Conservation (phyloP, 371 early-diverging fungal genomes). For the Furculomyces boomerangus region DNA sequence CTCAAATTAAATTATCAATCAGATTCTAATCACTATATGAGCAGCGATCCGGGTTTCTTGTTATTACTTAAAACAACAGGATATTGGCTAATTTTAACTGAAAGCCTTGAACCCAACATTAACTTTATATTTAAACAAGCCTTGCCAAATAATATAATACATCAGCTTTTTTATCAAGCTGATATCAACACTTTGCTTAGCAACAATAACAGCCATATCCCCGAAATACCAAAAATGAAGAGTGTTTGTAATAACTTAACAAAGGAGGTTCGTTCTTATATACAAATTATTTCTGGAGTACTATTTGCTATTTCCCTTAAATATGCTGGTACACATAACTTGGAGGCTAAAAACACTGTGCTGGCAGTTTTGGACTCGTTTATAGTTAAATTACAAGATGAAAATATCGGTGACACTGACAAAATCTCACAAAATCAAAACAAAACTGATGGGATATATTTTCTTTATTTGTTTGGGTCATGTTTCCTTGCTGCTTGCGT, state of each 20-base stretch:
- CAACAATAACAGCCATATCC: neutral
- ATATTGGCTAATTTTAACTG: neutral
- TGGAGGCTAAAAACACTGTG: neutral
- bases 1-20: neutral
- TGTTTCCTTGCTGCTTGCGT: neutral
- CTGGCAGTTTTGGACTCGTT: neutral
- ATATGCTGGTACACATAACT: neutral
- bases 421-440: neutral
- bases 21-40: neutral
- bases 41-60: neutral
- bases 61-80: neutral
- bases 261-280: neutral
- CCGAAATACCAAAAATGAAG: neutral
- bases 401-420: neutral
- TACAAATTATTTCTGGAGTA: neutral
- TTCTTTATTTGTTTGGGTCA: too few species aligned
- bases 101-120: neutral
- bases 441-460: neutral
- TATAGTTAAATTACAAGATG: neutral
- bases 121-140: neutral
- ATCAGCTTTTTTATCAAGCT: neutral
- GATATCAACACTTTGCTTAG: neutral
- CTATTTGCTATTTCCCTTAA: neutral
- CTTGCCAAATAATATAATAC: neutral
- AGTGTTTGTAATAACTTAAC: neutral